These are phyloP conservation scores for Ceratobasidium sp. DNA, from an alignment of 1,284 basidiomycete genomes.

Conservation along the genomic window DNA sequence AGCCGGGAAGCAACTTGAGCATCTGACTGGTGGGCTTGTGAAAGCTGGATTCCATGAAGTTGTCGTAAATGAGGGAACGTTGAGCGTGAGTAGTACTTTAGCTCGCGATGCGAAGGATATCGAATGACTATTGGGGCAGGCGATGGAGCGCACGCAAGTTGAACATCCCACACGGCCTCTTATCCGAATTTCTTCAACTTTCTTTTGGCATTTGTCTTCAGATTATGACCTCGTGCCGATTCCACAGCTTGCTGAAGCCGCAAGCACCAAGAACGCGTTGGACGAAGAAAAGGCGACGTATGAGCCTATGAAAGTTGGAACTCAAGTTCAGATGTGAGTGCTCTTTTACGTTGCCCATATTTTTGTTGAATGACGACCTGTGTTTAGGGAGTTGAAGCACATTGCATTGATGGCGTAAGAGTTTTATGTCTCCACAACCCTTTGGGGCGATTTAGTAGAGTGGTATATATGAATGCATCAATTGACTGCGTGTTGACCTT, in stretches of 20 bases:
- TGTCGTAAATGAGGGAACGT: constrained; percentile 80
- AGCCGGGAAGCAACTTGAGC: constrained; percentile 91
- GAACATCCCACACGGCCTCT: constrained; percentile 76
- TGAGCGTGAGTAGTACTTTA: constrained; percentile 51
- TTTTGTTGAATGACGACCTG: constrained; percentile 14
- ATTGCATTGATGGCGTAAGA: constrained; percentile 76
- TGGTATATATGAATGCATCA: no score
- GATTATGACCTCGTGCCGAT: constrained; percentile 78
- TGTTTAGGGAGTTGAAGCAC: constrained; percentile 76
- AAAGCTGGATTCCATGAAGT: constrained; percentile 95
- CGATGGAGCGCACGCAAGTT: constrained; percentile 66
- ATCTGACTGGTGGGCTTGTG: constrained; percentile 84
- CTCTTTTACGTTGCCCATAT: constrained; percentile 33
- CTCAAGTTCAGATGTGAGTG: constrained; percentile 81
- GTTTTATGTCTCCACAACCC: no score
- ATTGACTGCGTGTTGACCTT: no score
- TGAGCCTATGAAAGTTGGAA: constrained; percentile 81
- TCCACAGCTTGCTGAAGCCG: constrained; percentile 59
- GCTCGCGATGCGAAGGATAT: neutral
- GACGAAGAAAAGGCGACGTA: constrained; percentile 61
- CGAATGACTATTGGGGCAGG: constrained; percentile 67
- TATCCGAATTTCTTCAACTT: constrained; percentile 91
- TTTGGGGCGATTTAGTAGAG: no score
- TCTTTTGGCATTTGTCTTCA: constrained; percentile 92
- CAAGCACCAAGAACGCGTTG: constrained; percentile 53